phyloP scores from a whole-genome alignment of 1,284 basidiomycete species.

The Malassezia furfur region DNA sequence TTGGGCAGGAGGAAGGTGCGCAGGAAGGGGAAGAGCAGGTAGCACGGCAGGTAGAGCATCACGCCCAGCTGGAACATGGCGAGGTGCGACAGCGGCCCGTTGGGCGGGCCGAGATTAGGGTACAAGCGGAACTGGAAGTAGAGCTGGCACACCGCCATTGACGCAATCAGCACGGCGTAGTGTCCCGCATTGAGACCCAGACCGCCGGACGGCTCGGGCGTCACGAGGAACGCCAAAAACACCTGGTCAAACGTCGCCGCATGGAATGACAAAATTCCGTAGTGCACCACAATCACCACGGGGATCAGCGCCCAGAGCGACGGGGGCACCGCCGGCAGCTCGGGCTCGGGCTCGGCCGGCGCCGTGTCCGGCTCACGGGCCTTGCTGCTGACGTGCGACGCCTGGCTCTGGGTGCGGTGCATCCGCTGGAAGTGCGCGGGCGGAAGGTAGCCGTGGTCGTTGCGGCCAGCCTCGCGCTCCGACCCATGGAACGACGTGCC shows the following conservation, averaged over 20 bases:
- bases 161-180: constrained; percentile 46
- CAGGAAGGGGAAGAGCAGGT: constrained; percentile 47
- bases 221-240: constrained; percentile 48
- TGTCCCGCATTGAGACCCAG: constrained; percentile 46
- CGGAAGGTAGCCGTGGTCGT: constrained; percentile 21
- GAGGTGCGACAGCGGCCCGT: constrained; percentile 41
- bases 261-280: constrained; percentile 43
- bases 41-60: constrained; percentile 26
- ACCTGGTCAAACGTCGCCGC: constrained; percentile 47
- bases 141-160: constrained; percentile 40
- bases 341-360: not conserved
- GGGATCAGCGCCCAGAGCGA: constrained; percentile 37
- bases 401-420: not conserved
- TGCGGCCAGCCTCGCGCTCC: not conserved
- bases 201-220: constrained; percentile 39
- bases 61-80: constrained; percentile 42
- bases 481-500: not conserved
- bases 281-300: constrained; percentile 43
- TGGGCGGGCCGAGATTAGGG: constrained; percentile 56
- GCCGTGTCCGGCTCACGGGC: not conserved
- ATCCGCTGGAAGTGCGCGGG: constrained; percentile 37
- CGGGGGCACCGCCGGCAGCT: not conserved
- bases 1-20: constrained; percentile 51
- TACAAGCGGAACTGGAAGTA: constrained; percentile 52
- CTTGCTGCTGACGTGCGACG: not conserved